Conservation (phyloP, 345 rosid species). For the Bruguiera parviflora region DNA sequence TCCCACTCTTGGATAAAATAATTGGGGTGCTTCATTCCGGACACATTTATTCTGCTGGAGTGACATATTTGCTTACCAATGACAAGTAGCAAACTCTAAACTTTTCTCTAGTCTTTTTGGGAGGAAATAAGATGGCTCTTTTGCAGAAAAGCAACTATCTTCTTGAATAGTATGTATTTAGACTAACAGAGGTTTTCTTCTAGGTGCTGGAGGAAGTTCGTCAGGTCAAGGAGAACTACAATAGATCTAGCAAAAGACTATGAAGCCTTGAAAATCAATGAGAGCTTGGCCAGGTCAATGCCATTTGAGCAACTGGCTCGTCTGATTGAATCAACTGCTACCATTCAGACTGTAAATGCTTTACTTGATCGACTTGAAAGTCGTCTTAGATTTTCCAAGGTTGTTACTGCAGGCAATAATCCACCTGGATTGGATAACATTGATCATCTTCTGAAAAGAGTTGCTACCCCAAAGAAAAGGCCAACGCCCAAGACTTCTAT, state of each 20-base stretch:
- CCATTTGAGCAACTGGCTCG: slow-evolving; percentile 86
- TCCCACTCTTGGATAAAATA: neutral
- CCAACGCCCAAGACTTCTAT: slow-evolving; percentile 34
- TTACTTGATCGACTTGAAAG: slow-evolving; percentile 78
- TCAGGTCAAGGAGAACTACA: slow-evolving; percentile 59
- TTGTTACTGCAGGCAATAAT: slow-evolving; percentile 28
- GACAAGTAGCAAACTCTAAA: too few species aligned
- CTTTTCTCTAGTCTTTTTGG: neutral
- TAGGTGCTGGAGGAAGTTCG: slow-evolving; percentile 93
- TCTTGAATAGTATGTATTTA: neutral
- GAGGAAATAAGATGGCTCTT: neutral
- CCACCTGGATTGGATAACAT: slow-evolving; percentile 52
- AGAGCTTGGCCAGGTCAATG: slow-evolving; percentile 45
- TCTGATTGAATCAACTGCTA: slow-evolving; percentile 58
- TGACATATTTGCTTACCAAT: too few species aligned
- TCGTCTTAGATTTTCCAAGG: slow-evolving; percentile 60
- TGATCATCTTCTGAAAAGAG: slow-evolving; percentile 87
- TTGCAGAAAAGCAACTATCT: neutral
- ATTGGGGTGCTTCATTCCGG: neutral
- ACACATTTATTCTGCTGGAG: too few species aligned
- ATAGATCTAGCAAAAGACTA: slow-evolving; percentile 63
- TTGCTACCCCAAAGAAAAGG: slow-evolving; percentile 68
- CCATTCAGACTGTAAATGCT: slow-evolving; percentile 56
- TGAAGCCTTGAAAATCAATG: slow-evolving; percentile 58
- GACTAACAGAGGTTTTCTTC: slow-evolving; percentile 2